Conservation (phyloP, 73 alveolate species). For the Halteria grandinella region DNA sequence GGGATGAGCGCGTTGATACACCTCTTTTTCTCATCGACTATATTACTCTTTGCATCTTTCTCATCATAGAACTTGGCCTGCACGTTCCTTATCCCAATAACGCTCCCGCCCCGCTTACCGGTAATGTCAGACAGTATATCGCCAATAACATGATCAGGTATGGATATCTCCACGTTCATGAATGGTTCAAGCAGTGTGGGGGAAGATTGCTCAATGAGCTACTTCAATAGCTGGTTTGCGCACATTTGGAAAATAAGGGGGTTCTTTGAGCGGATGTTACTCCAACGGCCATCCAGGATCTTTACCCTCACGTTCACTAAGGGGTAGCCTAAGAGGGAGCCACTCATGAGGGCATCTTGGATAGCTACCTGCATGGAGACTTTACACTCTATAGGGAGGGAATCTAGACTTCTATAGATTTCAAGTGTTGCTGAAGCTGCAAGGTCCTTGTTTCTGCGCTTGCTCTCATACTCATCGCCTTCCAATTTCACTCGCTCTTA, state of each 20-base stretch:
- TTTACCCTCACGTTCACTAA: constrained; percentile 55
- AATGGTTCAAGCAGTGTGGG: constrained; percentile 68
- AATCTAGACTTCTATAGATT: constrained; percentile 46
- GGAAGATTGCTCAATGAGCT: constrained; percentile 37
- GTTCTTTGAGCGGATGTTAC: constrained; percentile 54
- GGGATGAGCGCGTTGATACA: too few species aligned
- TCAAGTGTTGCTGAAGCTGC: constrained; percentile 15
- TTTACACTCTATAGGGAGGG: constrained; percentile 5
- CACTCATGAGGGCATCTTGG: constrained; percentile 58
- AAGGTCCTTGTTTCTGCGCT: not conserved
- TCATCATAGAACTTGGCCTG: constrained; percentile 56
- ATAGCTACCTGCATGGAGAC: constrained; percentile 43
- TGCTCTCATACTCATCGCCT: constrained; percentile 58
- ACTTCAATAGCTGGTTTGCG: constrained; percentile 58
- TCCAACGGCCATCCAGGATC: constrained; percentile 72
- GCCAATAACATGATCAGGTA: constrained; percentile 70
- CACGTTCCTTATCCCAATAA: constrained; percentile 54
- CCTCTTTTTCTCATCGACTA: too few species aligned
- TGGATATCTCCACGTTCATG: constrained; percentile 65
- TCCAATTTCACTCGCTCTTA: constrained; percentile 23
- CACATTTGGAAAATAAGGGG: constrained; percentile 58
- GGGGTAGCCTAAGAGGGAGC: constrained; percentile 74
- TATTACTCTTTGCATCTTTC: too few species aligned
- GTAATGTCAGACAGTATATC: constrained; percentile 64
- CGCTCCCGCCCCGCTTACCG: constrained; percentile 62